phyloP scores from a whole-genome alignment of 106 monocot genomes.

The Phalaenopsis aphrodite region DNA sequence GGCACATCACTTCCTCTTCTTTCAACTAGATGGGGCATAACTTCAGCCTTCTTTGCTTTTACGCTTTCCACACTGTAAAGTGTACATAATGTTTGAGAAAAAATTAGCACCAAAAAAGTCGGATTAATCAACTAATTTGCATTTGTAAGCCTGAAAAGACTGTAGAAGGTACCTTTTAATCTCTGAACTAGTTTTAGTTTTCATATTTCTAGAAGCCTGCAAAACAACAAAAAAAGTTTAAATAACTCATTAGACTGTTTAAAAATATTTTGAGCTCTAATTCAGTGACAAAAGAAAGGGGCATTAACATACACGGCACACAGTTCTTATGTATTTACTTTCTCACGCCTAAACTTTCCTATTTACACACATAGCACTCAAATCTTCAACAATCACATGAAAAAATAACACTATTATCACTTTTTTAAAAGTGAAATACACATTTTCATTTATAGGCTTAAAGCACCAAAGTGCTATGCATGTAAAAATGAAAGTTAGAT shows the following conservation, averaged over 20 bases:
- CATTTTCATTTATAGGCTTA: too few relatives aligned
- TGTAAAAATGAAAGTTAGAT: too few relatives aligned
- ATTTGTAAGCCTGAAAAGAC: background rate
- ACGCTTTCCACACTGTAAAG: conserved; percentile 14
- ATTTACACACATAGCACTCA: too few relatives aligned
- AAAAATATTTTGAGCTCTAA: too few relatives aligned
- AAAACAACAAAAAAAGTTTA: background rate
- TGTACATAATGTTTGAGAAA: conserved; percentile 5
- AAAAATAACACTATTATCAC: too few relatives aligned
- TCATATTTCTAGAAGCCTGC: conserved; percentile 39
- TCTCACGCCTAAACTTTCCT: too few relatives aligned
- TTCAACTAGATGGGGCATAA: conserved; percentile 8
- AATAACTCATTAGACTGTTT: background rate
- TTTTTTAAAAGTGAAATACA: too few relatives aligned
- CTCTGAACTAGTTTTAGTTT: conserved; percentile 19
- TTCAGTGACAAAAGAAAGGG: background rate
- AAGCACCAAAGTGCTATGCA: too few relatives aligned
- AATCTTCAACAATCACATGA: too few relatives aligned
- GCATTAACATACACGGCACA: too few relatives aligned
- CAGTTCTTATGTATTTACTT: too few relatives aligned
- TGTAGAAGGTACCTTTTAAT: conserved; percentile 32
- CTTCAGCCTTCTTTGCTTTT: conserved; percentile 16
- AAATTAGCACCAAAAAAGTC: background rate
- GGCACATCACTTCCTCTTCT: conserved; percentile 14
- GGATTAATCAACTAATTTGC: background rate